phyloP scores from a whole-genome alignment of 2,329 filamentous ascomycete species.

The Penicillium sp. region DNA sequence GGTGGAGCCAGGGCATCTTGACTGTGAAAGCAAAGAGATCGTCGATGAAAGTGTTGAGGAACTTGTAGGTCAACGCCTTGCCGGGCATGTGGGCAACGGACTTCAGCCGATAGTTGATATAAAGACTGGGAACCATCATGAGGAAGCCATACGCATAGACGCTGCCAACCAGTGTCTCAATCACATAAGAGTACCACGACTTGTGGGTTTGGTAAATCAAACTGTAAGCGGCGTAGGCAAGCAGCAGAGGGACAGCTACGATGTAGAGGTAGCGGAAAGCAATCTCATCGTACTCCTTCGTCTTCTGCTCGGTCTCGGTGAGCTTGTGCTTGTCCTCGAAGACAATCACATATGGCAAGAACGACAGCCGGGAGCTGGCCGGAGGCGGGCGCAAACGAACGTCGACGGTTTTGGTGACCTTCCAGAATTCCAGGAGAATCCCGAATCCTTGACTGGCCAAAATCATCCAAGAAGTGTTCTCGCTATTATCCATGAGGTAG shows the following conservation, averaged over 20 bases:
- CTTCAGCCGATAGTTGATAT: conserved; percentile 98
- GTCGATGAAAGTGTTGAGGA: conserved; percentile 97
- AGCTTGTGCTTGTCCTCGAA: conserved; percentile 98
- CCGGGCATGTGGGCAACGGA: conserved; percentile 92
- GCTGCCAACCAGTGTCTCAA: conserved; percentile 88
- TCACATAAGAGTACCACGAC: conserved; percentile 95
- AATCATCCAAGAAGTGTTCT: conserved; percentile 99
- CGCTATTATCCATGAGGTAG: conserved; percentile 94
- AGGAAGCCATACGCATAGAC: conserved; percentile 98
- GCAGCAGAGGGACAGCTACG: conserved; percentile 78
- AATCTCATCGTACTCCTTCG: conserved; percentile 95
- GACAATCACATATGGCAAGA: conserved; percentile 72
- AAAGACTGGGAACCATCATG: conserved; percentile 96
- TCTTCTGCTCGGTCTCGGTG: conserved; percentile 93
- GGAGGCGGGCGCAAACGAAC: conserved; percentile 70
- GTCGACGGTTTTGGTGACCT: conserved; percentile 92
- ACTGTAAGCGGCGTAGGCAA: conserved; percentile 87
- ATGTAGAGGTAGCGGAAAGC: conserved; percentile 98
- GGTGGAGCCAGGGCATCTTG: conserved; percentile 95
- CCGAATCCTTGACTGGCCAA: conserved; percentile 87
- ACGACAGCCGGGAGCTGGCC: conserved; percentile 65
- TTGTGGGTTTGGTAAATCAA: conserved; percentile 92
- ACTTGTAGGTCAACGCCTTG: conserved; percentile 97
- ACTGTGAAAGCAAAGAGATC: conserved; percentile 98
- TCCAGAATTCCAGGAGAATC: conserved; percentile 78